Conservation (phyloP, 1,139 yeast species). For the Kurtzmaniella quercitrusa region DNA sequence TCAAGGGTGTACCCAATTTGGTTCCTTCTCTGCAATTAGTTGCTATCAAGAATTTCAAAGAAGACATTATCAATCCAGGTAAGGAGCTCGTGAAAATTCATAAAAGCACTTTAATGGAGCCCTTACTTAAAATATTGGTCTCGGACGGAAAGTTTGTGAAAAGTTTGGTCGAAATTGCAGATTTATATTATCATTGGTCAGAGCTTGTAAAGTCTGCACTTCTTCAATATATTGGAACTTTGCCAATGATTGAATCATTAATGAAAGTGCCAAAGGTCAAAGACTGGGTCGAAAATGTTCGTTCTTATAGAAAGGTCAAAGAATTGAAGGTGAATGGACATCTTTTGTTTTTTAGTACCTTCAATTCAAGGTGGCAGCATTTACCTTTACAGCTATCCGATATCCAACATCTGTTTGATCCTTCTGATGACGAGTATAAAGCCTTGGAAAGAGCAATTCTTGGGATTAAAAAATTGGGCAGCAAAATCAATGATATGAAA, state of each 20-base stretch:
- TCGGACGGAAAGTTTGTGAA: slow-evolving; percentile 65
- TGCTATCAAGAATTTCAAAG: slow-evolving; percentile 47
- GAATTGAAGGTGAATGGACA: slow-evolving; percentile 50
- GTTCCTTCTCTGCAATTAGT: slow-evolving; percentile 29
- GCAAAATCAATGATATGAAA: slow-evolving; percentile 47
- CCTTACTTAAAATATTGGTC: slow-evolving; percentile 36
- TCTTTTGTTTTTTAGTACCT: slow-evolving; percentile 68
- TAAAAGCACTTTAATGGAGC: slow-evolving; percentile 51
- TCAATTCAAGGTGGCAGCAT: slow-evolving; percentile 70
- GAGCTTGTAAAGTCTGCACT: slow-evolving; percentile 52
- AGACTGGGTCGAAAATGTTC: slow-evolving; percentile 46
- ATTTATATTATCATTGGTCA: slow-evolving; percentile 65
- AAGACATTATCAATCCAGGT: slow-evolving; percentile 60
- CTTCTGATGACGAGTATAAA: slow-evolving; percentile 53
- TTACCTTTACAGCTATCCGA: slow-evolving; percentile 65
- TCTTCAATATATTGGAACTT: slow-evolving; percentile 52
- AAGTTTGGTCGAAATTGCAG: slow-evolving; percentile 50
- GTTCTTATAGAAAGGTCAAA: slow-evolving; percentile 36
- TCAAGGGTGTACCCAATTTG: slow-evolving; percentile 46
- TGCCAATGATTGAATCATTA: slow-evolving; percentile 30
- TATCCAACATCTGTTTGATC: slow-evolving; percentile 43
- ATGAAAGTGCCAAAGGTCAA: slow-evolving; percentile 46
- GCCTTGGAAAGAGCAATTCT: slow-evolving; percentile 53
- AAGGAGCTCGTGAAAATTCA: slow-evolving; percentile 60
- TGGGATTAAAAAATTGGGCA: slow-evolving; percentile 31